Evolutionary conservation across 2,329 filamentous ascomycete genomes (phyloP), one percentile per base, ranked within the genome.

Genomic region (Nigrospora osmanthi): DNA sequence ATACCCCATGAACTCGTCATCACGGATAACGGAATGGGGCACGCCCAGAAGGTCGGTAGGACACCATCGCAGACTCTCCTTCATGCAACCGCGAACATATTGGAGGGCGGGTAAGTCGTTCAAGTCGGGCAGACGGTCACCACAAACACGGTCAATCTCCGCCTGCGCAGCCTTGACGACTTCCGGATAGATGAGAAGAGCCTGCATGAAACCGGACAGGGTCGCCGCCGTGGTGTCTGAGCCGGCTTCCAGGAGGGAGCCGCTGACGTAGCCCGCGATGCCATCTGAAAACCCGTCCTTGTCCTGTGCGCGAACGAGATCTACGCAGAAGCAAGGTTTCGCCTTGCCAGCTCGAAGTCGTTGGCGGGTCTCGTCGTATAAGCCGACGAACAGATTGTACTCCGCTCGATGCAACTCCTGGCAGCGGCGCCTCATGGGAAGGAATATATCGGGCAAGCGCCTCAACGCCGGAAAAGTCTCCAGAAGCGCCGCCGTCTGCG

Each of bases 51-150:
- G 11, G 13, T 32, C 38, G 9, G 45, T 45, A 3, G 74, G 73
- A 46, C 72, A 66, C 75, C 75, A 79, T 23, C 76, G 64, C 28
- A 78, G 57, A n/a, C 69, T 72, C 58, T 80, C 76, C 56, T 78
- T 77, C 32, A 78, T 59, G 19, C 71, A 71, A 1, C 73, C 75
- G 14, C 75, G 63, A 7, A 77, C 64, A 1, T 69, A 75, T 1
- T 73, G 75, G n/a, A 80, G 57, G 12, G 67, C 58, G 3, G 67
- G 58, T 53, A 68, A 70, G 49, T 79, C 73, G 11, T 64, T 58
- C 35, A 71, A 63, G n/a, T 54, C 66, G 0, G 75, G 75, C 59
- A 77, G 65, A 17, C 70, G 65, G 42, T 72, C 66, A 13, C 72
- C 74, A 42, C 71, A 73, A 1, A 77, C 71, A 7, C 63, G 57